phyloP scores from a whole-genome alignment of 2,329 filamentous ascomycete species.

The Grosmannia huntii region DNA sequence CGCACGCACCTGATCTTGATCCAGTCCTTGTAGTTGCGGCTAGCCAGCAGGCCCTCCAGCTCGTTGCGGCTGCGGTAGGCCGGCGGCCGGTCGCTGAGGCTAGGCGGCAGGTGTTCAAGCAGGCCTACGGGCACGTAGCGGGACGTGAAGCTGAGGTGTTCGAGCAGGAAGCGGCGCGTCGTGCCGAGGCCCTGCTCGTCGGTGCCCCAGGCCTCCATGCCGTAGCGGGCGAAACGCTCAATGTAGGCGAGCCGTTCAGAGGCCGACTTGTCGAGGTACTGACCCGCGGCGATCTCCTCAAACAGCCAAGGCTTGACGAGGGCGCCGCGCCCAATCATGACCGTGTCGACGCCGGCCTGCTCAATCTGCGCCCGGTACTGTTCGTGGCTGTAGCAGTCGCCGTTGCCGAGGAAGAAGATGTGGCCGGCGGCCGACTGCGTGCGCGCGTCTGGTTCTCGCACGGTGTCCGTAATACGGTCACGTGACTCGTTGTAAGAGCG shows the following conservation, averaged over 20 bases:
- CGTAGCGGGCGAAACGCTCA: constrained; percentile 81
- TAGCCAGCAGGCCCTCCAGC: constrained; percentile 83
- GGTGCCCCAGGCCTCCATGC: constrained; percentile 87
- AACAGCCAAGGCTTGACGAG: constrained; percentile 98
- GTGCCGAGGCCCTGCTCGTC: constrained; percentile 89
- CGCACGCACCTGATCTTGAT: constrained; percentile 78
- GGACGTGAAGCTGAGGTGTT: constrained; percentile 89
- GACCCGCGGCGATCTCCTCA: constrained; percentile 82
- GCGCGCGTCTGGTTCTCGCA: constrained; percentile 61
- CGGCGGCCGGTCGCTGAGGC: constrained; percentile 79
- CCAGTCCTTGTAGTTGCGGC: constrained; percentile 91
- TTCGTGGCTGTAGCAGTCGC: constrained; percentile 85
- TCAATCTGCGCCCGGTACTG: constrained; percentile 74
- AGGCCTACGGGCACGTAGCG: constrained; percentile 86
- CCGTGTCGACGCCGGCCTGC: constrained; percentile 71
- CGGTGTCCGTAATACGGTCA: constrained; percentile 59
- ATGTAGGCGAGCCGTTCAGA: constrained; percentile 74
- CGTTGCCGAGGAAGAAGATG: constrained; percentile 88
- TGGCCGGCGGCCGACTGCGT: constrained; percentile 49
- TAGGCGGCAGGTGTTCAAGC: constrained; percentile 77
- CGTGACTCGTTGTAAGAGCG: constrained; percentile 62
- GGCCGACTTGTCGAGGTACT: constrained; percentile 92
- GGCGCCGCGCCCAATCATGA: constrained; percentile 94
- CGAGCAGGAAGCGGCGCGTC: constrained; percentile 81
- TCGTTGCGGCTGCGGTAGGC: constrained; percentile 76